phyloP scores from a whole-genome alignment of 108 stramenopile genomes.

The Discostella stelligeroides region DNA sequence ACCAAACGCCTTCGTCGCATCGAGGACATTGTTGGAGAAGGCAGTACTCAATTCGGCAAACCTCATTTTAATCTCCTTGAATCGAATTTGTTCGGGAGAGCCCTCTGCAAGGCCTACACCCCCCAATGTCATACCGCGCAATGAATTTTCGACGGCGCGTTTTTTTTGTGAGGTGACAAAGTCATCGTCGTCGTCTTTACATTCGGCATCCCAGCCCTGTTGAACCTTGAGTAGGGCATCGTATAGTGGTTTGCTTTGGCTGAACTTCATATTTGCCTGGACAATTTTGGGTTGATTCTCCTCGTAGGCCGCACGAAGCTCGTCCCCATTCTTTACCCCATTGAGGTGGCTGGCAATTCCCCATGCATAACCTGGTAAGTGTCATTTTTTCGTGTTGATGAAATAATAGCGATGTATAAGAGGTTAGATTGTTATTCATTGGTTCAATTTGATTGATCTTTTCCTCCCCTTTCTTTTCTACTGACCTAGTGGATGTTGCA shows the following conservation, averaged over 20 bases:
- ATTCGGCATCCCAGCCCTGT: constrained; percentile 51
- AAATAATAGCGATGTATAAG: constrained; percentile 35
- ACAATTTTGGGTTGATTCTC: constrained; percentile 94
- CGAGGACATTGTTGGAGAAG: constrained; percentile 97
- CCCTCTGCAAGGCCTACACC: constrained; percentile 94
- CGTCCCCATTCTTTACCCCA: constrained; percentile 95
- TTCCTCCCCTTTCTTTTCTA: not conserved
- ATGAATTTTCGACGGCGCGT: constrained; percentile 76
- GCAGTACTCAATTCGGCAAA: constrained; percentile 85
- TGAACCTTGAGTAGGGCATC: constrained; percentile 83
- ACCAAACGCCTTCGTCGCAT: constrained; percentile 93
- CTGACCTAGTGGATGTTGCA: constrained; percentile 64
- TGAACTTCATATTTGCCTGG: constrained; percentile 80
- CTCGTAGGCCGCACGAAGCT: constrained; percentile 92
- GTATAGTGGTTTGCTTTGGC: constrained; percentile 88
- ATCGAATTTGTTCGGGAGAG: constrained; percentile 75
- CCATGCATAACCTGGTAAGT: constrained; percentile 92
- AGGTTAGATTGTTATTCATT: not conserved
- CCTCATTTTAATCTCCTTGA: constrained; percentile 94
- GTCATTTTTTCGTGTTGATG: too few relatives aligned
- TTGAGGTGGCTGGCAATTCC: constrained; percentile 97
- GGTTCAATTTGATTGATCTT: constrained; percentile 8
- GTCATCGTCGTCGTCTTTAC: constrained; percentile 23
- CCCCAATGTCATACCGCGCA: constrained; percentile 85
- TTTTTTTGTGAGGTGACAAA: constrained; percentile 71